These are phyloP conservation scores for Neurospora terricola DNA, from an alignment of 495 filamentous ascomycete species.

Conservation along the genomic window DNA sequence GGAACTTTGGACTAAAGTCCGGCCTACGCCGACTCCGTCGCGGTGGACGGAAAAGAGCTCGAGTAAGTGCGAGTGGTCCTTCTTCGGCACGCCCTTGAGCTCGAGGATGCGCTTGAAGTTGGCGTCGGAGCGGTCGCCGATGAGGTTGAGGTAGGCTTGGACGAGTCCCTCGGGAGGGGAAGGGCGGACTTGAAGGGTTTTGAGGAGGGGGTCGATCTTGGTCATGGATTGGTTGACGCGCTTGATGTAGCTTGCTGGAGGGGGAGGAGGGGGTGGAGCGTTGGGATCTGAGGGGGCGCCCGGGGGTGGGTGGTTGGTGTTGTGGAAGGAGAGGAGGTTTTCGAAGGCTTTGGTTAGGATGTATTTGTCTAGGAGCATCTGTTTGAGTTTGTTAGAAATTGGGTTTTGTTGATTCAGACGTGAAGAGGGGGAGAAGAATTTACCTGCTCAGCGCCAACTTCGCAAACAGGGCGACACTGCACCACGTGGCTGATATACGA, in stretches of 20 bases:
- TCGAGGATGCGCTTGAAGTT: slow-evolving; percentile 98
- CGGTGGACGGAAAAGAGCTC: slow-evolving; percentile 84
- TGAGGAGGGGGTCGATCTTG: slow-evolving; percentile 85
- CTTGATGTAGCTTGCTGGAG: slow-evolving; percentile 65
- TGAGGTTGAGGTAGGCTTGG: slow-evolving; percentile 92
- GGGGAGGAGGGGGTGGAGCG: slow-evolving; percentile 26
- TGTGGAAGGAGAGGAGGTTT: slow-evolving; percentile 51
- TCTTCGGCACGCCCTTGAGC: slow-evolving; percentile 74
- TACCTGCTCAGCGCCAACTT: slow-evolving; percentile 93
- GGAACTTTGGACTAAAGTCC: slow-evolving; percentile 46
- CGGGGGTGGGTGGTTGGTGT: slow-evolving; percentile 15
- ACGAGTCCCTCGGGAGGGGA: slow-evolving; percentile 88
- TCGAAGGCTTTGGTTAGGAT: slow-evolving; percentile 76
- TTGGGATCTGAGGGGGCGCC: slow-evolving; percentile 21
- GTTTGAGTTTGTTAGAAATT: neutral
- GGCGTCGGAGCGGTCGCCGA: slow-evolving; percentile 77
- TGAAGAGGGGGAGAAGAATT: neutral
- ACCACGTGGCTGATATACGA: slow-evolving; percentile 77
- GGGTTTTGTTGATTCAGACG: neutral
- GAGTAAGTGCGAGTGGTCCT: slow-evolving; percentile 71
- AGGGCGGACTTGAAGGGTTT: slow-evolving; percentile 90
- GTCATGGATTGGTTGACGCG: slow-evolving; percentile 77
- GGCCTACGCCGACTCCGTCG: slow-evolving; percentile 48
- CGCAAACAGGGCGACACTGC: slow-evolving; percentile 79
- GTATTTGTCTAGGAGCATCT: slow-evolving; percentile 92